A percentile compares a stretch with the other conserved stretches of the same genome.
These are phyloP conservation scores for Candida sanyaensis DNA, from an alignment of 1,139 yeast genomes.

Conservation along the genomic window DNA sequence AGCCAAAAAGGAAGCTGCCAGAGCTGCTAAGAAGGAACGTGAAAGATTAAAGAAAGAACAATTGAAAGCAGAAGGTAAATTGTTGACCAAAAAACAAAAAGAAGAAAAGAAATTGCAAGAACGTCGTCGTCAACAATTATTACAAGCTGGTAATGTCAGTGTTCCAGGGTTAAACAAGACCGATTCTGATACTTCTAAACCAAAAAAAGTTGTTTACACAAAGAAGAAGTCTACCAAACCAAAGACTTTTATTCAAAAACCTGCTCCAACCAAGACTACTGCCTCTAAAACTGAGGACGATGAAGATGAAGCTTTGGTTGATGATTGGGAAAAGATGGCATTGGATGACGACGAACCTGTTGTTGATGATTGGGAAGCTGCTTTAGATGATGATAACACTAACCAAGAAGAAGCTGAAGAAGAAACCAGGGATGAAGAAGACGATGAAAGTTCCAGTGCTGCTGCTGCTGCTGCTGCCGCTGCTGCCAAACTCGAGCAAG, in stretches of 20 bases:
- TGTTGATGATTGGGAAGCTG: conserved; percentile 51
- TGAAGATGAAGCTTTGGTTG: conserved; percentile 57
- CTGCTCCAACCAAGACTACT: conserved; percentile 15
- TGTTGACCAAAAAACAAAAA: conserved; percentile 88
- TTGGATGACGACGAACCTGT: conserved; percentile 52
- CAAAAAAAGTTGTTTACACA: conserved; percentile 75
- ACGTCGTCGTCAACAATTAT: conserved; percentile 84
- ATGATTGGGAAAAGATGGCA: conserved; percentile 69
- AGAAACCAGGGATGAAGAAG: conserved; percentile 22
- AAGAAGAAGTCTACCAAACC: conserved; percentile 64
- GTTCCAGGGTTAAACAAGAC: conserved; percentile 71
- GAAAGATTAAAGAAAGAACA: conserved; percentile 78
- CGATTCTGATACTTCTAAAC: conserved; percentile 30
- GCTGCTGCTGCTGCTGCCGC: too few species aligned
- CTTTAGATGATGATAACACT: conserved; percentile 28
- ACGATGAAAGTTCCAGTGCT: conserved; percentile 16
- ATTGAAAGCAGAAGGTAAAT: conserved; percentile 90
- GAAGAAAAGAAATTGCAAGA: conserved; percentile 88
- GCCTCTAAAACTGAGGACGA: conserved; percentile 26
- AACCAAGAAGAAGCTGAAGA: conserved; percentile 22
- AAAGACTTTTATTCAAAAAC: conserved; percentile 33
- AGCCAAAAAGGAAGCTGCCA: conserved; percentile 67
- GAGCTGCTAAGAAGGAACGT: conserved; percentile 76
- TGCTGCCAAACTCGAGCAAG: conserved; percentile 23
- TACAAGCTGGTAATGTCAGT: conserved; percentile 70